Evolutionary conservation across 441 rosid species (phyloP).

Genomic region (Corymbia citriodora): DNA sequence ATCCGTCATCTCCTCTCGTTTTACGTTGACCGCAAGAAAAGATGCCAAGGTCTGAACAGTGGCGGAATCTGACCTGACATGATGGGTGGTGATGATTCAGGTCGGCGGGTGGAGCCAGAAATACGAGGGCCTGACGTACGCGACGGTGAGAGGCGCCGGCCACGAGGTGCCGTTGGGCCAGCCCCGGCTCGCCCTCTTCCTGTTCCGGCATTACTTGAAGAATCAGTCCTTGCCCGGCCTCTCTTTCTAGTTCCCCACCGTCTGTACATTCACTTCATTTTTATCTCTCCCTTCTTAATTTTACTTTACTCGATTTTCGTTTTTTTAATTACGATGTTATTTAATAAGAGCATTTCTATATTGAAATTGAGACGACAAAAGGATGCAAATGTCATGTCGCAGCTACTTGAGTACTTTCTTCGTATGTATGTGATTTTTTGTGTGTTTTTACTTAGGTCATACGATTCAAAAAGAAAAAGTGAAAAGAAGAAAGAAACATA

Average conservation of each 20-base stretch:
- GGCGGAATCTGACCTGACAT: not conserved
- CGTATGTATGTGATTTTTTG: not conserved
- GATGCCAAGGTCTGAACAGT: not conserved
- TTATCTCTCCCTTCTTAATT: not conserved
- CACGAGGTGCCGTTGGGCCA: constrained; percentile 36
- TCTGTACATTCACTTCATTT: not conserved
- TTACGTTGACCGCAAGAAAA: not conserved
- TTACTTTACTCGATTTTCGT: not conserved
- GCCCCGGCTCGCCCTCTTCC: constrained; percentile 21
- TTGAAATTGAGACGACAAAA: not conserved
- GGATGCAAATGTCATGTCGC: not conserved
- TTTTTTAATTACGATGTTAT: not conserved
- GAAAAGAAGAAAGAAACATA: not conserved
- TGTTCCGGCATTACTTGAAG: constrained; percentile 26
- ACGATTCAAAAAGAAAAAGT: not conserved
- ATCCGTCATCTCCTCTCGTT: not conserved
- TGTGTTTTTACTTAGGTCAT: not conserved
- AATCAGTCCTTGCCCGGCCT: constrained; percentile 25
- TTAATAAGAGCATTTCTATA: not conserved
- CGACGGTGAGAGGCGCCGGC: constrained; percentile 36
- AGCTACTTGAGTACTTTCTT: not conserved
- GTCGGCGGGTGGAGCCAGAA: constrained; percentile 39
- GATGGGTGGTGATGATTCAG: not conserved
- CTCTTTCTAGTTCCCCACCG: not conserved
- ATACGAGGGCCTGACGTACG: constrained; percentile 29